phyloP scores from a whole-genome alignment of 2,329 filamentous ascomycete genomes.

The Arthrobotrys sinensis region DNA sequence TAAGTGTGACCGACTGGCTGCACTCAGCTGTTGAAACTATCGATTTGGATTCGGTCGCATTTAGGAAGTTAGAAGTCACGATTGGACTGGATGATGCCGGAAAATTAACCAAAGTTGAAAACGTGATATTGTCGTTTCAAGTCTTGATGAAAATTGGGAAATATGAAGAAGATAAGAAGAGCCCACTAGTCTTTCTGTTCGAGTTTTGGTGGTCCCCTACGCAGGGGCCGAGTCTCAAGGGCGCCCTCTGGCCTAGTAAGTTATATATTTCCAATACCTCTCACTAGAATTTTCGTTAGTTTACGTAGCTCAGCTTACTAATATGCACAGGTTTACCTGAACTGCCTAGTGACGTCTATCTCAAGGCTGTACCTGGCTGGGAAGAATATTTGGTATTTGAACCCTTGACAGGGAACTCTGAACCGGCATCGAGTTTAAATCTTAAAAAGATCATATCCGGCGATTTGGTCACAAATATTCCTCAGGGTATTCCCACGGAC shows the following conservation, averaged over 20 bases:
- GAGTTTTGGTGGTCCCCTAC: conserved; percentile 6
- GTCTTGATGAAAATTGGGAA: background rate
- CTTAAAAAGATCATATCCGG: conserved; percentile 1
- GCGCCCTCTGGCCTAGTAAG: conserved; percentile 7
- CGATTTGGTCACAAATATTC: conserved; percentile 32
- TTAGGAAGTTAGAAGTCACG: background rate
- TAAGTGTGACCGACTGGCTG: too few species aligned
- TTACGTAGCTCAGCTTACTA: too few species aligned
- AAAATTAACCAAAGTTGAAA: too few species aligned
- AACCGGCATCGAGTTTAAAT: background rate
- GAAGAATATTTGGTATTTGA: background rate
- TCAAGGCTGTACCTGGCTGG: too few species aligned
- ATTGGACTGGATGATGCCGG: background rate
- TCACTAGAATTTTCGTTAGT: too few species aligned
- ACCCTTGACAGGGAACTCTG: background rate
- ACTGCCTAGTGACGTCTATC: too few species aligned
- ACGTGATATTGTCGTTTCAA: background rate
- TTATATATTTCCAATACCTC: too few species aligned
- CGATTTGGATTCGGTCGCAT: background rate
- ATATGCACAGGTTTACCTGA: too few species aligned
- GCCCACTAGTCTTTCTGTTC: conserved; percentile 6
- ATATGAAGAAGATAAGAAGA: background rate
- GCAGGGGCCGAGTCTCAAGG: background rate
- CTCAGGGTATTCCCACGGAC: conserved; percentile 58
- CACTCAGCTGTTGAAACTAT: too few species aligned